Percentiles rank a stretch among this genome's conserved stretches.
Evolutionary conservation across 2,329 filamentous ascomycete species (phyloP).

Genomic region (Ophiostoma tasmaniense): DNA sequence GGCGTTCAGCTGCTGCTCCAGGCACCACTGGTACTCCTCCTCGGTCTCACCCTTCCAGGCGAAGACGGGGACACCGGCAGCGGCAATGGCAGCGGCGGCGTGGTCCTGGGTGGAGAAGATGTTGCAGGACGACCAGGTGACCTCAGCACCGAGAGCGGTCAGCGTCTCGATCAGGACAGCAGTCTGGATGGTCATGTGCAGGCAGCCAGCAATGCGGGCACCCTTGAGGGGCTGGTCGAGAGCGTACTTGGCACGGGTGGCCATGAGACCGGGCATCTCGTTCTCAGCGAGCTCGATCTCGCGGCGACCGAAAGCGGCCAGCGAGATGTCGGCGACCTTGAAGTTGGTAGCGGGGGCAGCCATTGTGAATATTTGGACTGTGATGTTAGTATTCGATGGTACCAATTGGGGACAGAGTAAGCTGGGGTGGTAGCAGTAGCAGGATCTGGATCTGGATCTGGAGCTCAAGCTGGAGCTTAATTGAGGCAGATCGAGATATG

Average conservation of each 20-base stretch:
- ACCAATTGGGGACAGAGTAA: not conserved
- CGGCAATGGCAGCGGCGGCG: slow-evolving; percentile 94
- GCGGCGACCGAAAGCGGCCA: slow-evolving; percentile 96
- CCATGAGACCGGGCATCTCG: slow-evolving; percentile 97
- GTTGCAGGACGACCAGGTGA: slow-evolving; percentile 99
- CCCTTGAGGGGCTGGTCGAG: slow-evolving; percentile 87
- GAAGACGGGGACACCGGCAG: slow-evolving; percentile 78
- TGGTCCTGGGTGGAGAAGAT: slow-evolving; percentile 99
- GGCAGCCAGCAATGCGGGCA: slow-evolving; percentile 91
- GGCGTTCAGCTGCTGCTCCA: slow-evolving; percentile 93
- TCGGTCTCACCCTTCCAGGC: slow-evolving; percentile 87
- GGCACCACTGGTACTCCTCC: slow-evolving; percentile 99
- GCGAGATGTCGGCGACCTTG: slow-evolving; percentile 97
- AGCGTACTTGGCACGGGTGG: slow-evolving; percentile 86
- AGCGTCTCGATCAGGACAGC: slow-evolving; percentile 99
- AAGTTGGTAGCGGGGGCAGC: slow-evolving; percentile 81
- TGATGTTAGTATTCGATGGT: not conserved
- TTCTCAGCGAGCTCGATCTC: slow-evolving; percentile 97
- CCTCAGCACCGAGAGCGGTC: slow-evolving; percentile 86
- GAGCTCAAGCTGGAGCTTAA: not conserved
- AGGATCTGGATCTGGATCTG: not conserved
- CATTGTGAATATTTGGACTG: slow-evolving; percentile 36
- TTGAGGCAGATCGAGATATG: no score
- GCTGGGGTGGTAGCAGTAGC: not conserved
- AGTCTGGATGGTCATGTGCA: slow-evolving; percentile 99